Conservation (phyloP, 1,284 basidiomycete genomes). For the Coniferiporia sulphurascens region DNA sequence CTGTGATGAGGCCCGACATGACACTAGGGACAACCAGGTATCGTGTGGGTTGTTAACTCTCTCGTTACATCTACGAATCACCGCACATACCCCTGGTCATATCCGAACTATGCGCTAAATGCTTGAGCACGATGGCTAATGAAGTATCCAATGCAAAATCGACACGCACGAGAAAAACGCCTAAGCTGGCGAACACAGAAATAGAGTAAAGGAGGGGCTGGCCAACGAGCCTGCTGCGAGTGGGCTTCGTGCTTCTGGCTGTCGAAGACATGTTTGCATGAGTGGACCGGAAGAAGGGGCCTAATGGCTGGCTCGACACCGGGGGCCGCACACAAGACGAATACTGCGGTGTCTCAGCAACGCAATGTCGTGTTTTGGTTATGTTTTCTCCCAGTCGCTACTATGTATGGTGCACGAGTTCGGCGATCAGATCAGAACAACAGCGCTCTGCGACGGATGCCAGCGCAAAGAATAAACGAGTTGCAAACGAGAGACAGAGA, state of each 20-base stretch:
- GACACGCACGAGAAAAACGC: slow-evolving; percentile 76
- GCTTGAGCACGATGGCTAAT: slow-evolving; percentile 12
- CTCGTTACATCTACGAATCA: background rate
- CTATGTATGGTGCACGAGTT: background rate
- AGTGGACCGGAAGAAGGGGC: background rate
- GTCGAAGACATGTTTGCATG: slow-evolving; percentile 4
- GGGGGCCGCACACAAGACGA: slow-evolving; percentile 7
- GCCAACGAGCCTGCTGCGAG: slow-evolving; percentile 52
- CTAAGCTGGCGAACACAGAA: slow-evolving; percentile 81
- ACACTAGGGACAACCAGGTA: slow-evolving; percentile 43
- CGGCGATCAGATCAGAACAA: background rate
- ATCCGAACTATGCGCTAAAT: slow-evolving; percentile 63
- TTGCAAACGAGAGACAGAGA: too few species aligned
- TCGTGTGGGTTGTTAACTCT: slow-evolving; percentile 25
- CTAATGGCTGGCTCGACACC: slow-evolving; percentile 1
- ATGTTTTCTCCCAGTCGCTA: background rate
- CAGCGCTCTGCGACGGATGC: too few species aligned
- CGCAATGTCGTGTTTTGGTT: background rate
- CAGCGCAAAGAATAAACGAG: too few species aligned
- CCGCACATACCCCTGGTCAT: slow-evolving; percentile 79
- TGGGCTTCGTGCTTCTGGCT: background rate
- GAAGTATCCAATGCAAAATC: slow-evolving; percentile 6
- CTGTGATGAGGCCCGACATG: slow-evolving; percentile 92
- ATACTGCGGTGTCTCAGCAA: background rate
- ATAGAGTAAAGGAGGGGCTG: slow-evolving; percentile 78